Conservation (phyloP, 2,329 filamentous ascomycete species). For the Colletotrichum sp. region DNA sequence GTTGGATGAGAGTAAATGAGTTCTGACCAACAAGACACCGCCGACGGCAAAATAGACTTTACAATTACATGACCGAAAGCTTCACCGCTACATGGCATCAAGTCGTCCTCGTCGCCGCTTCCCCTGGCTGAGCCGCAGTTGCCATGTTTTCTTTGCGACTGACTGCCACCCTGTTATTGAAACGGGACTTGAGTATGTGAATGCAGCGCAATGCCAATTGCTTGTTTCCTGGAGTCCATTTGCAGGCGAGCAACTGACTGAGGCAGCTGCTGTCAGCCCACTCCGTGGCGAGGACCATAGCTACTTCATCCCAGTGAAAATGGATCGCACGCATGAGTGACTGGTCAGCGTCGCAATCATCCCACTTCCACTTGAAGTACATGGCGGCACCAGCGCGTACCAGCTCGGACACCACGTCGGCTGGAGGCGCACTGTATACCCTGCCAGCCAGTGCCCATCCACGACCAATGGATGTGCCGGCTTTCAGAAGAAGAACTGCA, state of each 20-base stretch:
- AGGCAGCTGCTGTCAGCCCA: neutral
- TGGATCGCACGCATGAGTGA: neutral
- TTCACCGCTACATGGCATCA: neutral
- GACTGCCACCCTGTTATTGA: neutral
- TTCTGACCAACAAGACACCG: neutral
- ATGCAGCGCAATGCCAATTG: neutral
- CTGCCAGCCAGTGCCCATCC: neutral
- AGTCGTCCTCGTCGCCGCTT: neutral
- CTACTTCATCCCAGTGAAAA: neutral
- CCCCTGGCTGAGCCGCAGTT: neutral
- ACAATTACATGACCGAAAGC: neutral
- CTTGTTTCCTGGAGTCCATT: neutral
- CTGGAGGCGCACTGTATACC: neutral
- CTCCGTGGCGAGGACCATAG: neutral
- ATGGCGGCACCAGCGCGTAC: neutral
- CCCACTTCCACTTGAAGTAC: neutral
- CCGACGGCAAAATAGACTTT: neutral
- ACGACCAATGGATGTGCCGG: neutral
- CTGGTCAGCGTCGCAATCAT: neutral
- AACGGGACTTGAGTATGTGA: neutral
- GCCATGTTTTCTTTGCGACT: neutral
- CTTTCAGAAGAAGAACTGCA: neutral
- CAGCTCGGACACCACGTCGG: neutral
- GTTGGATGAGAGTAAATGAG: neutral
- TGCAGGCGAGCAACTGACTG: neutral